phyloP scores from a whole-genome alignment of 257 asterid genomes.

The Ilex aquifolium region DNA sequence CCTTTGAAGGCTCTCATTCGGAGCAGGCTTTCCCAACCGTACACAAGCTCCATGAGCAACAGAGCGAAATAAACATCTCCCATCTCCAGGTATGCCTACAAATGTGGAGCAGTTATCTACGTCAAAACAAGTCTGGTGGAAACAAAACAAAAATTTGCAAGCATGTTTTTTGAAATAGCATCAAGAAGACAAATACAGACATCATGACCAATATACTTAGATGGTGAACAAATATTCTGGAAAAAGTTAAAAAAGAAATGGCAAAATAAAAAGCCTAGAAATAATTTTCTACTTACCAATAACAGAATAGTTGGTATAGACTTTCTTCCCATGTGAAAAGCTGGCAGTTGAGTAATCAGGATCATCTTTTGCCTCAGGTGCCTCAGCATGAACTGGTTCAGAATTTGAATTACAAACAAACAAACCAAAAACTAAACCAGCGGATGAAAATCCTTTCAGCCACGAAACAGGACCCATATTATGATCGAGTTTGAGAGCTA shows the following conservation, averaged over 20 bases:
- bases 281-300: conserved; percentile 44
- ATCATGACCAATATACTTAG: conserved; percentile 1
- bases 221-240: background rate
- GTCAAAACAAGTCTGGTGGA: conserved; percentile 6
- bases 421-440: conserved; percentile 45
- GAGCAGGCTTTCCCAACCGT: conserved; percentile 69
- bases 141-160: background rate
- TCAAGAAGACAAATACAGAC: conserved; percentile 1
- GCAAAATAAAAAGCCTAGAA: background rate
- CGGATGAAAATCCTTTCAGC: conserved; percentile 32
- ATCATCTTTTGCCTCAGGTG: conserved; percentile 30
- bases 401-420: conserved; percentile 60
- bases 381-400: conserved; percentile 56
- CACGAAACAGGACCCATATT: conserved; percentile 33
- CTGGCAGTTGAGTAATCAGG: conserved; percentile 23
- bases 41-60: conserved; percentile 92
- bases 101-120: conserved; percentile 18
- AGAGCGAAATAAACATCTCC: conserved; percentile 97
- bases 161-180: background rate
- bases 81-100: conserved; percentile 97
- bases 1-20: conserved; percentile 63
- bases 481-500: conserved; percentile 23
- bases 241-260: conserved; percentile 1
- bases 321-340: conserved; percentile 54
- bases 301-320: conserved; percentile 62